phyloP scores from a whole-genome alignment of 2,329 filamentous ascomycete species.

The Neoscytalidium dimidiatum region DNA sequence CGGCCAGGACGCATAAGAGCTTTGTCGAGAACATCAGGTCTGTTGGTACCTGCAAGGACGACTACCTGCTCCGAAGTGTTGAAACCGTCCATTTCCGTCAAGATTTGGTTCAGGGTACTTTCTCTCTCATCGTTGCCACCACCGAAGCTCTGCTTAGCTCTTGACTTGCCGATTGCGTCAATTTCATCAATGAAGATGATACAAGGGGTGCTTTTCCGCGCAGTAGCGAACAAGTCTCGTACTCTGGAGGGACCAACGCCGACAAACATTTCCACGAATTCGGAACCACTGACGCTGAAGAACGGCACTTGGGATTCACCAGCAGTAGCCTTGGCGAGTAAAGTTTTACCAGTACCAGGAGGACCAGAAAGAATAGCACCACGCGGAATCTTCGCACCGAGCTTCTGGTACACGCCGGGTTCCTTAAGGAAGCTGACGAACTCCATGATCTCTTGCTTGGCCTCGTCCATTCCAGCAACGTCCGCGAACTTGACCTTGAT shows the following conservation, averaged over 20 bases:
- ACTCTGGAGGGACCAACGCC: slow-evolving; percentile 96
- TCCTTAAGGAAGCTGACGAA: slow-evolving; percentile 97
- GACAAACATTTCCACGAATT: slow-evolving; percentile 99
- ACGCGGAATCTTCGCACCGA: slow-evolving; percentile 96
- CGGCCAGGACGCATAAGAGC: slow-evolving; percentile 94
- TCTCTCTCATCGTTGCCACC: slow-evolving; percentile 97
- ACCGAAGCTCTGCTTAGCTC: slow-evolving; percentile 78
- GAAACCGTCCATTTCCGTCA: slow-evolving; percentile 99
- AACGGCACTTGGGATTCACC: slow-evolving; percentile 97
- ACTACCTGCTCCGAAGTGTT: slow-evolving; percentile 96
- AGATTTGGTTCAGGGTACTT: slow-evolving; percentile 94
- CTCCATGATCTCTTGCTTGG: slow-evolving; percentile 98
- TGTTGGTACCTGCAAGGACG: slow-evolving; percentile 93
- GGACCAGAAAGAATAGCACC: slow-evolving; percentile 97
- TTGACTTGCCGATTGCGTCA: slow-evolving; percentile 91
- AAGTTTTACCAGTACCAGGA: slow-evolving; percentile 95
- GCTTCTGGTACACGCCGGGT: slow-evolving; percentile 85
- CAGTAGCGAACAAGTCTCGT: slow-evolving; percentile 89
- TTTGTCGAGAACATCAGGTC: slow-evolving; percentile 91
- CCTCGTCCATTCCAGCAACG: slow-evolving; percentile 97
- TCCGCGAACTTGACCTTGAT: slow-evolving; percentile 97
- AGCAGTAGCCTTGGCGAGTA: slow-evolving; percentile 95
- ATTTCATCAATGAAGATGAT: slow-evolving; percentile 99
- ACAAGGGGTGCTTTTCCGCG: slow-evolving; percentile 93
- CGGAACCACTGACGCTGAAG: slow-evolving; percentile 96